Evolutionary conservation across 1,284 basidiomycete genomes (phyloP).

Genomic region (Psilocybe mexicana): DNA sequence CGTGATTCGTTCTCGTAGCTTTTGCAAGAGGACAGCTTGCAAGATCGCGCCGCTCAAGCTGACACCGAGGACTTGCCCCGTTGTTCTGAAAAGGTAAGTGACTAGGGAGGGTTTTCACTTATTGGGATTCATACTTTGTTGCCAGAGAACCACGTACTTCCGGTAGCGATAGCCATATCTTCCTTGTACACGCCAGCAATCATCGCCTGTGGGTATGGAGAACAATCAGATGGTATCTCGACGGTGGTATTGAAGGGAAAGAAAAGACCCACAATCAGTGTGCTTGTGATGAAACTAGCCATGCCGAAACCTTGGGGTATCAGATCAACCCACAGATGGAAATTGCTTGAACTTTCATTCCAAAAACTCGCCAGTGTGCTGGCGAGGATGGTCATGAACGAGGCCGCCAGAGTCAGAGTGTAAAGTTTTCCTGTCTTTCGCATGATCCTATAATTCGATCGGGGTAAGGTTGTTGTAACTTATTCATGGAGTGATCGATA

Average conservation of each 20-base stretch:
- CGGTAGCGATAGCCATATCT: conserved; percentile 85
- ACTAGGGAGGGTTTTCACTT: conserved; percentile 47
- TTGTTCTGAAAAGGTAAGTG: conserved; percentile 88
- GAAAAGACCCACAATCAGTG: conserved; percentile 60
- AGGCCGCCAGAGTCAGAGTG: conserved; percentile 64
- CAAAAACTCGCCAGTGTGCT: conserved; percentile 60
- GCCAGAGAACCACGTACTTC: conserved; percentile 58
- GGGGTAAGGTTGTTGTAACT: conserved; percentile 14
- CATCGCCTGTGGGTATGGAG: conserved; percentile 59
- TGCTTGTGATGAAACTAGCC: conserved; percentile 81
- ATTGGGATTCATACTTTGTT: conserved; percentile 18
- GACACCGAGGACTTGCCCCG: conserved; percentile 89
- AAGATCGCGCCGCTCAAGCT: conserved; percentile 80
- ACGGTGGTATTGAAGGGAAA: not conserved
- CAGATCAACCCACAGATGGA: conserved; percentile 77
- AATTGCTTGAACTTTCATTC: conserved; percentile 60
- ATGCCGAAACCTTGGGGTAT: conserved; percentile 82
- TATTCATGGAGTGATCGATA: conserved; percentile 24
- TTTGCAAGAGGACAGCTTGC: conserved; percentile 71
- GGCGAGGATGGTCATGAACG: conserved; percentile 53
- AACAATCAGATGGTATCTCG: conserved; percentile 9
- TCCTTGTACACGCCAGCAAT: conserved; percentile 80
- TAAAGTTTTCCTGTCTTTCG: conserved; percentile 82
- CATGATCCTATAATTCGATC: conserved; percentile 61
- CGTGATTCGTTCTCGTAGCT: conserved; percentile 71